phyloP scores from a whole-genome alignment of 352 stramenopile genomes.

The Pythium pyrilobum region DNA sequence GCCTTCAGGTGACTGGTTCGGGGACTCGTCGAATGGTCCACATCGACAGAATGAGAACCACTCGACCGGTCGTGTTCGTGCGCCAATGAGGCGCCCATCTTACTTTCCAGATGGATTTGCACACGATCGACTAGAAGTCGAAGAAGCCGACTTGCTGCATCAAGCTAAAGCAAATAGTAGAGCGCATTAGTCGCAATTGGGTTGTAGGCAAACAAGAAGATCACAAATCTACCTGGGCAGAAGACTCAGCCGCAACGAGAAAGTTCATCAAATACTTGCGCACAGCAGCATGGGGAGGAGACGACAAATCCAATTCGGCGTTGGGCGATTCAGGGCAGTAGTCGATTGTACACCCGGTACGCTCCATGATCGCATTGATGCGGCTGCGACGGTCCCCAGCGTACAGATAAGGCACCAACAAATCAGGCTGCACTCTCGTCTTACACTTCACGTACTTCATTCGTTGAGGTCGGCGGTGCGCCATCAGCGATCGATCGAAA shows the following conservation, averaged over 20 bases:
- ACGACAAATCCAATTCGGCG: constrained; percentile 29
- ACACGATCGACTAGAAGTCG: constrained; percentile 39
- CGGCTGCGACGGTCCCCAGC: constrained; percentile 35
- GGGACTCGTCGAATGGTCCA: no score
- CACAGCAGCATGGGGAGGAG: constrained; percentile 10
- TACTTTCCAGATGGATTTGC: constrained; percentile 46
- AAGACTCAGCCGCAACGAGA: constrained; percentile 39
- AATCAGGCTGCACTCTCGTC: constrained; percentile 42
- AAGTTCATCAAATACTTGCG: constrained; percentile 51
- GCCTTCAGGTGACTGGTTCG: neutral
- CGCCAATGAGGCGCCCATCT: constrained; percentile 14
- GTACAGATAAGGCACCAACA: constrained; percentile 57
- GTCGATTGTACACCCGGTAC: constrained; percentile 50
- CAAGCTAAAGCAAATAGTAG: constrained; percentile 20
- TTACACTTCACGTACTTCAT: constrained; percentile 56
- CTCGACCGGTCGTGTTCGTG: no score
- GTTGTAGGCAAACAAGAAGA: no score
- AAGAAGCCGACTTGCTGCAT: constrained; percentile 38
- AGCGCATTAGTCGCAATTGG: neutral
- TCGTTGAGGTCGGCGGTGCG: constrained; percentile 31
- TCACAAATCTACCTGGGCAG: constrained; percentile 19
- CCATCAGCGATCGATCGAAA: constrained; percentile 5
- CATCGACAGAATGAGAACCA: no score
- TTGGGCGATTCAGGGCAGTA: constrained; percentile 57
- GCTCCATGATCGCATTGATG: constrained; percentile 45